Evolutionary conservation across 139 green algal genomes (phyloP).

Genomic region (Chlorokybus atmophyticus): DNA sequence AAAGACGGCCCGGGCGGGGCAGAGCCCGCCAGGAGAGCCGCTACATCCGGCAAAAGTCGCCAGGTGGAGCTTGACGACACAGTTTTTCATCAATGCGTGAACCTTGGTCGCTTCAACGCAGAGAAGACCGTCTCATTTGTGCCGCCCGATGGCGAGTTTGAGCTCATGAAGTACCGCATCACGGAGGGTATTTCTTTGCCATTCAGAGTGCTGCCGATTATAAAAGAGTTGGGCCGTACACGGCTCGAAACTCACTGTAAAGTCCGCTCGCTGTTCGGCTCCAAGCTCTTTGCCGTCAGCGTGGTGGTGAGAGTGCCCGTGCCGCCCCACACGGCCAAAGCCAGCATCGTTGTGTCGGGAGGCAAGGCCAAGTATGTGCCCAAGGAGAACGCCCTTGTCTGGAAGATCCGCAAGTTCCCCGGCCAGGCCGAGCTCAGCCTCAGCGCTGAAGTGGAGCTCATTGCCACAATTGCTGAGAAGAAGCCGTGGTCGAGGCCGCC

Average conservation of each 20-base stretch:
- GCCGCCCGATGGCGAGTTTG: constrained; percentile 91
- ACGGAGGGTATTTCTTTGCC: constrained; percentile 74
- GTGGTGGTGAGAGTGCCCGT: constrained; percentile 73
- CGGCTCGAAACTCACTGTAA: constrained; percentile 62
- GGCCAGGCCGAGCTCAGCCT: constrained; percentile 64
- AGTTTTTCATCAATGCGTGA: constrained; percentile 92
- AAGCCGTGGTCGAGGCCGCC: constrained; percentile 72
- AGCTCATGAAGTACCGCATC: constrained; percentile 72
- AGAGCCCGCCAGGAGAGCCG: too few species aligned
- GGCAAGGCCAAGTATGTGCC: constrained; percentile 89
- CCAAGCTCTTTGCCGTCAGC: constrained; percentile 56
- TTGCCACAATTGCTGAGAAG: constrained; percentile 61
- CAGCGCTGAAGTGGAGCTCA: constrained; percentile 72
- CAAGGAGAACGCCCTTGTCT: constrained; percentile 69
- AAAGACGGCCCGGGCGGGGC: too few species aligned
- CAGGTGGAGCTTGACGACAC: constrained; percentile 66
- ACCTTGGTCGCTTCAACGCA: constrained; percentile 60
- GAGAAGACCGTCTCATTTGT: constrained; percentile 77
- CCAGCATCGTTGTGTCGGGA: constrained; percentile 47
- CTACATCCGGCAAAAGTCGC: too few species aligned
- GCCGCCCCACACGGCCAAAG: constrained; percentile 78
- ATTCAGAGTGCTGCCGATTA: constrained; percentile 75
- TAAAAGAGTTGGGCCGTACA: constrained; percentile 83
- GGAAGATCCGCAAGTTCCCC: constrained; percentile 73
- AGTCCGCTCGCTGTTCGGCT: constrained; percentile 40